These are phyloP conservation scores for Lolium perenne DNA, from an alignment of 176 grass and related monocot genomes.

Conservation along the genomic window DNA sequence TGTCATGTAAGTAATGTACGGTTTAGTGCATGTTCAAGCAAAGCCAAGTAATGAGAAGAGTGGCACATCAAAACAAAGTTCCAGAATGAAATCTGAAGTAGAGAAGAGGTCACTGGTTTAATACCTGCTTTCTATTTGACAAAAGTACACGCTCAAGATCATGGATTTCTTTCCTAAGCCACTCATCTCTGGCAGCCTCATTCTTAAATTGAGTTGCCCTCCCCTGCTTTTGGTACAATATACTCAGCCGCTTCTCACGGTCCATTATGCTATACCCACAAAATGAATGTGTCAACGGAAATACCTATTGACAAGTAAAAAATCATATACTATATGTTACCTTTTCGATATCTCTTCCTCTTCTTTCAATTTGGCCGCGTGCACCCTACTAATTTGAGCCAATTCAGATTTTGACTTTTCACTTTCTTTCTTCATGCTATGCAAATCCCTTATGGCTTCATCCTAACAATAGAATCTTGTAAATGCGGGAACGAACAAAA, in stretches of 20 bases:
- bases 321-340: constrained; percentile 52
- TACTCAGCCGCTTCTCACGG: constrained; percentile 92
- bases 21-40: not conserved
- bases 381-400: constrained; percentile 73
- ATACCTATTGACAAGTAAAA: not conserved
- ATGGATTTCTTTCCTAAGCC: constrained; percentile 97
- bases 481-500: constrained; percentile 21
- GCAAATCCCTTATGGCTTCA: constrained; percentile 75
- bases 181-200: constrained; percentile 89
- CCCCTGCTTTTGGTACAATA: constrained; percentile 98
- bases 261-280: constrained; percentile 84
- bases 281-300: constrained; percentile 40
- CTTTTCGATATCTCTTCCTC: constrained; percentile 95
- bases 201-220: constrained; percentile 92
- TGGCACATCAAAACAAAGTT: constrained; percentile 25
- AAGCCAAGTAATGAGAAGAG: not conserved
- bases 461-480: constrained; percentile 62
- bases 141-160: constrained; percentile 88
- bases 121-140: constrained; percentile 93
- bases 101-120: constrained; percentile 22
- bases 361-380: constrained; percentile 77
- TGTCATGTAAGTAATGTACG: not conserved
- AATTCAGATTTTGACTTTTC: constrained; percentile 88
- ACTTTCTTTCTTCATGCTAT: constrained; percentile 80
- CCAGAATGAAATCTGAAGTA: constrained; percentile 27